Base-by-base conservation (phyloP, 2,329 filamentous ascomycete genomes). In the Dothideomycetes sp. region DNA sequence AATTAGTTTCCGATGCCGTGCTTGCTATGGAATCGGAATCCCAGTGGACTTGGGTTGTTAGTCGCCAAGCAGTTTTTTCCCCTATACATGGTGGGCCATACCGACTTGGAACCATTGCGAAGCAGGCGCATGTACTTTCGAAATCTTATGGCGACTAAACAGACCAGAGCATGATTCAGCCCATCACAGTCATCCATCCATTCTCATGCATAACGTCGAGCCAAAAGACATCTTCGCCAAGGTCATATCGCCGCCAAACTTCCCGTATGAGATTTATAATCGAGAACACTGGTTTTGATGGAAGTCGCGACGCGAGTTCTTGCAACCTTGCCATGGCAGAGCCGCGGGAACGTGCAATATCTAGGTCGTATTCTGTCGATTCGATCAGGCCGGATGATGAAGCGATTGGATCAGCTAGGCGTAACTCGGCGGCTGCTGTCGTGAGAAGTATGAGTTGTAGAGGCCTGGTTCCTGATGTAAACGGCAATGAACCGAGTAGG, bases 161-260 rank as follows among this genome's bases (percentile, higher is more conserved):
- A n/a, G n/a, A n/a, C n/a, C n/a, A n/a, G n/a, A n/a, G n/a, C n/a
- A n/a, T 33, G 17, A 4, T 7, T 55, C 45, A 69, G 17, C 65
- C 70, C 64, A 74, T 70, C 18, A 74, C 65, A 7, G 71, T 74
- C 51, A 74, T 68, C 69, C 70, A 75, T 7, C 70, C 69, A 44
- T 70, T 73, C 53, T 73, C 68, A 47, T 71, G 68, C 69, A 75
- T 73, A 4, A 76, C 64, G 53, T 76, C 71, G 47, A 75, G 64
- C 72, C 71, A 76, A 51, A 73, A 74, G 3, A 65, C 60, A 22
- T 68, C 61, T 11, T 64, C 58, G 1, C 68, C 69, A 6, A 60
- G 59, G 47, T 76, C 72, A 50, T 71, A 64, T 38, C 66, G 57
- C 33, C 57, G 54, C 72, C 71, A 75, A 0, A 71, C 70, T 53